phyloP scores from a whole-genome alignment of 1,284 basidiomycete genomes.

The Rhizopogon parksii region DNA sequence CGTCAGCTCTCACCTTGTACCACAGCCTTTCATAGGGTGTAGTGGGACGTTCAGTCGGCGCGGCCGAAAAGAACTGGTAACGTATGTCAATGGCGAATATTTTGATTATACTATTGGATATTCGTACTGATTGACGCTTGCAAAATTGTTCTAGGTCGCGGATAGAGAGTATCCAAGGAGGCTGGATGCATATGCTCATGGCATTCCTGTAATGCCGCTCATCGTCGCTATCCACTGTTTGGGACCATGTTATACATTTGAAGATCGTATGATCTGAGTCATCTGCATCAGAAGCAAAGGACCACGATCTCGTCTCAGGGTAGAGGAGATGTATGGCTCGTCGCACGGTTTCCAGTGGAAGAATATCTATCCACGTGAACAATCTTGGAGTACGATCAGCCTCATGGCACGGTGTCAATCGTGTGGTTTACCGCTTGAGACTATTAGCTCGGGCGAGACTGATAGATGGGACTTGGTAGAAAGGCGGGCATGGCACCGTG shows the following conservation, averaged over 20 bases:
- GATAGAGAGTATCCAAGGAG: slow-evolving; percentile 56
- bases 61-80: slow-evolving; percentile 14
- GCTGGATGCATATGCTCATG: slow-evolving; percentile 42
- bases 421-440: slow-evolving; percentile 32
- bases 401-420: not conserved
- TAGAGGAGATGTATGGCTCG: slow-evolving; percentile 45
- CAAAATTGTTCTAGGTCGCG: slow-evolving; percentile 52
- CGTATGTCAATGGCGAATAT: slow-evolving; percentile 3
- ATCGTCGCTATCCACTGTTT: slow-evolving; percentile 12
- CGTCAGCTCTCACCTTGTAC: slow-evolving; percentile 46
- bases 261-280: slow-evolving; percentile 39
- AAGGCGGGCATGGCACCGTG: slow-evolving; percentile 38
- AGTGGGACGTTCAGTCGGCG: slow-evolving; percentile 7
- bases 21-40: slow-evolving; percentile 43
- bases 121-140: slow-evolving; percentile 38
- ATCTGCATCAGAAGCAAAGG: slow-evolving; percentile 31
- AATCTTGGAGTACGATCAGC: slow-evolving; percentile 26
- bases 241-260: slow-evolving; percentile 46
- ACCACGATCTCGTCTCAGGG: slow-evolving; percentile 36
- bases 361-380: slow-evolving; percentile 39
- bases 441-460: slow-evolving; percentile 28
- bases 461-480: slow-evolving; percentile 28
- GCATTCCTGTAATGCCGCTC: slow-evolving; percentile 9
- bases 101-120: slow-evolving; percentile 6
- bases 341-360: slow-evolving; percentile 50